Percentiles rank a stretch among this genome's conserved stretches.
These are phyloP conservation scores for Parmelia sp. DNA, from an alignment of 495 filamentous ascomycete genomes.

Conservation along the genomic window DNA sequence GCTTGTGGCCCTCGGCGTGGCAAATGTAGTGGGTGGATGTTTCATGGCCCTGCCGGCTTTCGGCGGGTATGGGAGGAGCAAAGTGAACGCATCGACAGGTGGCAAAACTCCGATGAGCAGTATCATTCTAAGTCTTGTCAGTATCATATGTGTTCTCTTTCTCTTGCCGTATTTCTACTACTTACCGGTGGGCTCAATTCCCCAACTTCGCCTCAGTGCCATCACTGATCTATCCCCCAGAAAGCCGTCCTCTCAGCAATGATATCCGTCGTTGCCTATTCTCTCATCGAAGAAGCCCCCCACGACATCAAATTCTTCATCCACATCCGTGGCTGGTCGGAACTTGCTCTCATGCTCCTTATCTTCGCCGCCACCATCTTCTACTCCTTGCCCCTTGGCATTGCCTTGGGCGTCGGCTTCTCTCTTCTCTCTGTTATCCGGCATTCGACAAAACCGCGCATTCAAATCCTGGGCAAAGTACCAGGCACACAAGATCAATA, in stretches of 20 bases:
- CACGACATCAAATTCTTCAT: constrained; percentile 88
- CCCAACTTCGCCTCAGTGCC: neutral
- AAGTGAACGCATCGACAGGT: constrained; percentile 86
- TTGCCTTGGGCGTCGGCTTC: constrained; percentile 81
- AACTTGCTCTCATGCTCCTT: constrained; percentile 77
- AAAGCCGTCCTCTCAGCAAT: constrained; percentile 91
- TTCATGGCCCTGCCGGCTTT: constrained; percentile 91
- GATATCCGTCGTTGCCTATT: constrained; percentile 93
- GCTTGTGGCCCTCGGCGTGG: constrained; percentile 83
- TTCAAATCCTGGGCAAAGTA: constrained; percentile 91
- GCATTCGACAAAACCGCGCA: constrained; percentile 83
- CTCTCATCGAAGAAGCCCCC: constrained; percentile 90
- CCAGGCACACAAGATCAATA: constrained; percentile 69
- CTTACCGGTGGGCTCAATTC: constrained; percentile 59
- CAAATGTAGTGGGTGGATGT: constrained; percentile 83
- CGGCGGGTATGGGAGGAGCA: constrained; percentile 93
- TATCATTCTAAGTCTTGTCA: constrained; percentile 74
- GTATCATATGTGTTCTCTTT: constrained; percentile 69
- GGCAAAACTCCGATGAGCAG: constrained; percentile 90
- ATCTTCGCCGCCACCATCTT: constrained; percentile 93
- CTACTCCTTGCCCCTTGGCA: constrained; percentile 78
- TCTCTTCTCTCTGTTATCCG: constrained; percentile 84
- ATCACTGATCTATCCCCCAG: constrained; percentile 36
- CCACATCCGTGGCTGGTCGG: constrained; percentile 73
- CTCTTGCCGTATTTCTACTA: constrained; percentile 91